These are phyloP conservation scores for Gaertneriomyces semiglobifer DNA, from an alignment of 192 early-diverging fungal species.

Conservation along the genomic window DNA sequence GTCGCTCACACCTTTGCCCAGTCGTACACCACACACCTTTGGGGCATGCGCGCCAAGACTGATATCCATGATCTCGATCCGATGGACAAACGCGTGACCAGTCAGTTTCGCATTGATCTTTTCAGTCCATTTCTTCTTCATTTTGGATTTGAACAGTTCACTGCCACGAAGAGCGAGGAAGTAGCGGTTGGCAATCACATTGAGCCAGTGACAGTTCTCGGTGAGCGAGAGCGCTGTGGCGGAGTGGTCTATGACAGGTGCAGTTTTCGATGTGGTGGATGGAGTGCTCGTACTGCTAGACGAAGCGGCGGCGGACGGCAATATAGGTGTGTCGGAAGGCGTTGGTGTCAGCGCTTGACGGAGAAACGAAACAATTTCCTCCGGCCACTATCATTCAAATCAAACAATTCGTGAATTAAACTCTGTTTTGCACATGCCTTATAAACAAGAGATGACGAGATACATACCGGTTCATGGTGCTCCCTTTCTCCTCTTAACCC, in stretches of 20 bases:
- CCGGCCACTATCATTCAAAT: conserved; percentile 40
- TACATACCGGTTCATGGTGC: too few species aligned
- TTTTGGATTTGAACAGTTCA: conserved; percentile 39
- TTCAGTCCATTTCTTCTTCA: conserved; percentile 33
- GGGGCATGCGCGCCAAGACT: conserved; percentile 49
- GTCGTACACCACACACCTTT: conserved; percentile 36
- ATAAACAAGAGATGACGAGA: too few species aligned
- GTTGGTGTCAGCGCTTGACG: conserved; percentile 28
- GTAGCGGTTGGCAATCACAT: conserved; percentile 45
- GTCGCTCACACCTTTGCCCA: conserved; percentile 48
- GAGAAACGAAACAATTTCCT: conserved; percentile 40
- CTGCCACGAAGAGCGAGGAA: conserved; percentile 48
- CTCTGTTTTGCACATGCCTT: too few species aligned
- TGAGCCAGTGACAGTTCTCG: conserved; percentile 43
- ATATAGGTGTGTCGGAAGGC: conserved; percentile 21
- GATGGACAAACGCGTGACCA: conserved; percentile 45
- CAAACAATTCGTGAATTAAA: too few species aligned
- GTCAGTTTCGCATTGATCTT: conserved; percentile 50
- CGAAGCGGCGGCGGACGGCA: conserved; percentile 10
- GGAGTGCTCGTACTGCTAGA: not conserved
- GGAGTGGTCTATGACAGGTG: not conserved
- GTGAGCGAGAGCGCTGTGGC: conserved; percentile 28
- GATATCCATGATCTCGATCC: conserved; percentile 39
- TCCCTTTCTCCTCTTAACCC: too few species aligned
- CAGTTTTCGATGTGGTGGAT: not conserved